Percentiles rank a stretch among this genome's conserved stretches.
Evolutionary conservation across 805 yeast genomes (phyloP).

Genomic region (Priceomyces fermenticarens): DNA sequence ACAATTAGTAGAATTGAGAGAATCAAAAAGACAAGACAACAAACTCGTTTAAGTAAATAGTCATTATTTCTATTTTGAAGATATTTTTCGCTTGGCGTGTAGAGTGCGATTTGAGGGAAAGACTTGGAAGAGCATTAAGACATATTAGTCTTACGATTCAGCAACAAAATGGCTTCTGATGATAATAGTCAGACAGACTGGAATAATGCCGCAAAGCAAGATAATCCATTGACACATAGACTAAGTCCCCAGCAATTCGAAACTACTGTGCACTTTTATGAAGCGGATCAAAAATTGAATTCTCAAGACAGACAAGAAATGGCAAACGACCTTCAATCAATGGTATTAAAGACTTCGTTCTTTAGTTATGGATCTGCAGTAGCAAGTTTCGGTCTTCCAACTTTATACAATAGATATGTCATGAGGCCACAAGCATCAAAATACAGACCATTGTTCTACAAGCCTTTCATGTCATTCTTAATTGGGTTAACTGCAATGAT

Average conservation of each 20-base stretch:
- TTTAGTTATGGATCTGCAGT: conserved; percentile 25
- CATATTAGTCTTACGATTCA: no score
- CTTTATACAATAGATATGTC: conserved; percentile 18
- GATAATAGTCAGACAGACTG: not conserved
- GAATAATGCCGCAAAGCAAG: not conserved
- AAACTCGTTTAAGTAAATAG: conserved; percentile 20
- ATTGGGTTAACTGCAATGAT: conserved; percentile 27
- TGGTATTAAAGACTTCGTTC: conserved; percentile 21
- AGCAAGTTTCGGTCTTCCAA: conserved; percentile 28
- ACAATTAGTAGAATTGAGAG: conserved; percentile 66
- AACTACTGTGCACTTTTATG: conserved; percentile 37
- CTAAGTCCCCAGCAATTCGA: conserved; percentile 33
- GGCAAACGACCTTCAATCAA: conserved; percentile 25
- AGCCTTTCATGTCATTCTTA: conserved; percentile 31
- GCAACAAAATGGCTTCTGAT: not conserved
- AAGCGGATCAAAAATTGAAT: conserved; percentile 36
- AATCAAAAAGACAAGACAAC: conserved; percentile 73
- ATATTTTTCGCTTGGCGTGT: no score
- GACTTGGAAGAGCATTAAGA: no score
- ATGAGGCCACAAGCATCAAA: conserved; percentile 1
- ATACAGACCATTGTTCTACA: conserved; percentile 15
- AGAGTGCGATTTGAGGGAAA: no score
- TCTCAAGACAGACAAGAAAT: conserved; percentile 27
- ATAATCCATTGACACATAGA: conserved; percentile 25
- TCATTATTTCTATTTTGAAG: no score